Evolutionary conservation across 2,329 filamentous ascomycete genomes (phyloP).

Genomic region (Aureobasidium lini): DNA sequence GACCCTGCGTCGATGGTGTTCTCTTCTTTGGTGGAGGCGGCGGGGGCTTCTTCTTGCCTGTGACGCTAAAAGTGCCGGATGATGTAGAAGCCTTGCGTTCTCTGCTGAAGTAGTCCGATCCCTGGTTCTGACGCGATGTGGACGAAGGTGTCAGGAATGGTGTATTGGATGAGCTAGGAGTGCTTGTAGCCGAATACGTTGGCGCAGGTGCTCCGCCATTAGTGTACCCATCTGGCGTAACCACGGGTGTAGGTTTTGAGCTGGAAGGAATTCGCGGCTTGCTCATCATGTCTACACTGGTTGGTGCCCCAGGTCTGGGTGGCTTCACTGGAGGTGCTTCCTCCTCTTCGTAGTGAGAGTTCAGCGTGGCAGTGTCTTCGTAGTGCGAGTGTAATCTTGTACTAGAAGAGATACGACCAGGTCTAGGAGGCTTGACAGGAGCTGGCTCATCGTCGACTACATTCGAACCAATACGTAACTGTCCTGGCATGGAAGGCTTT

Average conservation of each 20-base stretch:
- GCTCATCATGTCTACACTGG: slow-evolving; percentile 16
- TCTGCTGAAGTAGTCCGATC: slow-evolving; percentile 36
- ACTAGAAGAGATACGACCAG: slow-evolving; percentile 17
- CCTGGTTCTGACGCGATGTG: not conserved
- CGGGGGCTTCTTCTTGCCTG: slow-evolving; percentile 64
- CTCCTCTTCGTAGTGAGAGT: slow-evolving; percentile 21
- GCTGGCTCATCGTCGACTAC: slow-evolving; percentile 25
- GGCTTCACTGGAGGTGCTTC: slow-evolving; percentile 27
- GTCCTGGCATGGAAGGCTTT: slow-evolving; percentile 2
- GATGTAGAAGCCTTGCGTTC: slow-evolving; percentile 31
- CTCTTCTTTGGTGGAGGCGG: slow-evolving; percentile 63
- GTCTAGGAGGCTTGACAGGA: slow-evolving; percentile 27
- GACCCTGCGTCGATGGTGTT: slow-evolving; percentile 40
- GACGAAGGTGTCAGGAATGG: slow-evolving; percentile 9
- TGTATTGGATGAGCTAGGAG: slow-evolving; percentile 13
- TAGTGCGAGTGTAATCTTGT: not conserved
- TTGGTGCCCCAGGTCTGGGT: slow-evolving; percentile 23
- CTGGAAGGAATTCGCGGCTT: slow-evolving; percentile 15
- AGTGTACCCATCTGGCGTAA: not conserved
- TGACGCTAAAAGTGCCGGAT: slow-evolving; percentile 30
- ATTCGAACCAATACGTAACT: not conserved
- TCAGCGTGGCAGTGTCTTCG: not conserved
- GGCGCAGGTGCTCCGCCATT: slow-evolving; percentile 12
- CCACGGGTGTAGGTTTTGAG: slow-evolving; percentile 3
- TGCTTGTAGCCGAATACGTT: slow-evolving; percentile 12